Conservation (phyloP, 1,139 yeast genomes). For the Zygoascus sp. region DNA sequence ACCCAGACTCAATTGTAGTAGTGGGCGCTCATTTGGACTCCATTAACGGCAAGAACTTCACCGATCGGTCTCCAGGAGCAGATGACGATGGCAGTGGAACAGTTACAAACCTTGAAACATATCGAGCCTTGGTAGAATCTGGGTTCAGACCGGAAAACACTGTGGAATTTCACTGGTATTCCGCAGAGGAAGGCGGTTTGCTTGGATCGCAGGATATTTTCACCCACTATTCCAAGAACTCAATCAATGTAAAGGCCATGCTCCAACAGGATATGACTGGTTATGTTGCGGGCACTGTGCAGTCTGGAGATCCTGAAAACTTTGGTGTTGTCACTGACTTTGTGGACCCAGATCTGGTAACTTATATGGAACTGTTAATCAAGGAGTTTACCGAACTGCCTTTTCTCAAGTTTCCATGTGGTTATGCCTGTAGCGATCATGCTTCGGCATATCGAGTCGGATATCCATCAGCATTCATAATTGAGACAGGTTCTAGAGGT, state of each 20-base stretch:
- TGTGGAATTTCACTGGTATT: slow-evolving; percentile 86
- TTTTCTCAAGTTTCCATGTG: slow-evolving; percentile 71
- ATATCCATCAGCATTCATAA: slow-evolving; percentile 74
- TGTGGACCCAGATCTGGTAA: slow-evolving; percentile 56
- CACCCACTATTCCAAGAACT: slow-evolving; percentile 45
- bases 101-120: slow-evolving; percentile 69
- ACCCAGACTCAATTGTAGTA: slow-evolving; percentile 49
- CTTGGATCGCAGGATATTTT: slow-evolving; percentile 83
- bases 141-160: slow-evolving; percentile 63
- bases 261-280: slow-evolving; percentile 97
- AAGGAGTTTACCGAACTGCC: slow-evolving; percentile 61
- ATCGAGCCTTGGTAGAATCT: slow-evolving; percentile 51
- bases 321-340: slow-evolving; percentile 78
- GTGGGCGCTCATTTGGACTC: slow-evolving; percentile 93
- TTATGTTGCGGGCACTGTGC: slow-evolving; percentile 53
- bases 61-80: slow-evolving; percentile 76
- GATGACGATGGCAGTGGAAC: slow-evolving; percentile 95
- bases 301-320: slow-evolving; percentile 57
- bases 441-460: slow-evolving; percentile 81
- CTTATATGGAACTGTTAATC: slow-evolving; percentile 58
- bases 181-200: slow-evolving; percentile 93
- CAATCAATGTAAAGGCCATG: slow-evolving; percentile 66
- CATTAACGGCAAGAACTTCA: slow-evolving; percentile 67
- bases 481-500: slow-evolving; percentile 65
- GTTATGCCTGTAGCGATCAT: slow-evolving; percentile 92